A percentile compares a stretch with the other conserved stretches of the same genome.
phyloP scores from a whole-genome alignment of 1,284 basidiomycete species.

The Amylostereum areolatum region DNA sequence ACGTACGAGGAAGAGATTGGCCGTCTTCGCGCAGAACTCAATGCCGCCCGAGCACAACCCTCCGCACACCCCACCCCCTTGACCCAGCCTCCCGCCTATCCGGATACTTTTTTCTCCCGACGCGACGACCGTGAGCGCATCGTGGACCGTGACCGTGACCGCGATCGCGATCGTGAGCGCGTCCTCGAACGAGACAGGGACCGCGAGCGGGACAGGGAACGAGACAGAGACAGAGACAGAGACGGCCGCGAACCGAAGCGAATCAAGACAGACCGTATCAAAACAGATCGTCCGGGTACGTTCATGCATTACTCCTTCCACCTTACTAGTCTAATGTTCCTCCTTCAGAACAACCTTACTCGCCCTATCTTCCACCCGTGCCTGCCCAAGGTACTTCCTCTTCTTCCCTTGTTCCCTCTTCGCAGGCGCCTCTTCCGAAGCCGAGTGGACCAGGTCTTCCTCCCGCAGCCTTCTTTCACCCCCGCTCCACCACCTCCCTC shows the following conservation, averaged over 20 bases:
- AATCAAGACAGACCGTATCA: constrained; percentile 33
- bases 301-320: neutral
- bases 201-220: constrained; percentile 13
- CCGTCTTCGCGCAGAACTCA: constrained; percentile 58
- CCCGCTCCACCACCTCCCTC: neutral
- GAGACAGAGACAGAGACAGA: constrained; percentile 26
- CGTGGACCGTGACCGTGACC: constrained; percentile 10
- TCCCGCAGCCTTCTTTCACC: neutral
- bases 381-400: neutral
- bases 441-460: neutral
- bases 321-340: neutral
- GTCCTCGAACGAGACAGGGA: constrained; percentile 27
- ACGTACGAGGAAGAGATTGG: constrained; percentile 74
- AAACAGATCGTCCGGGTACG: constrained; percentile 28
- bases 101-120: constrained; percentile 33
- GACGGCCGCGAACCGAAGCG: constrained; percentile 37
- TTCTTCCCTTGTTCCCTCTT: neutral
- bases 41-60: constrained; percentile 24
- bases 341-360: neutral
- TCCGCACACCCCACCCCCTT: constrained; percentile 21
- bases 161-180: constrained; percentile 19
- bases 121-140: constrained; percentile 22
- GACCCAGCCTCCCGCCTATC: constrained; percentile 28
- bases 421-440: neutral
- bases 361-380: neutral